Conservation (phyloP, 169 alveolate species). For the Babesia microti region DNA sequence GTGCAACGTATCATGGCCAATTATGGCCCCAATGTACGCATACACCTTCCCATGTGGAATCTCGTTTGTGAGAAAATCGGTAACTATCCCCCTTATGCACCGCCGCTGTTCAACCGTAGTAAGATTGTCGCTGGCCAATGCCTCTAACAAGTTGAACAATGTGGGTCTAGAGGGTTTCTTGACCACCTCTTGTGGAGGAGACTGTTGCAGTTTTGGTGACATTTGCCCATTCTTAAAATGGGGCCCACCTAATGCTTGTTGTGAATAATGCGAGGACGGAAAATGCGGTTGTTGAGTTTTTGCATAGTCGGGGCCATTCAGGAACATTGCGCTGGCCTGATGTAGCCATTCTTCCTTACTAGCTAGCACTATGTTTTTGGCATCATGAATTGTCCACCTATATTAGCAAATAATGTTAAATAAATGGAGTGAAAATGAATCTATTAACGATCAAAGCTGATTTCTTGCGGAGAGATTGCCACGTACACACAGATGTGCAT, state of each 20-base stretch:
- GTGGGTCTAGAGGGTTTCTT: too few relatives aligned
- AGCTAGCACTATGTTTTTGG: too few relatives aligned
- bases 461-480: too few relatives aligned
- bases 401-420: too few relatives aligned
- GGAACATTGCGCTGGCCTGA: neutral
- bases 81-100: conserved; percentile 73
- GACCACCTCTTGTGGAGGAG: conserved; percentile 4
- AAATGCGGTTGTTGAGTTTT: neutral
- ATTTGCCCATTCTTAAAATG: conserved; percentile 3
- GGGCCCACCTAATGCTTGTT: neutral
- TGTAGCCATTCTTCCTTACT: too few relatives aligned
- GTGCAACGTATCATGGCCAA: conserved; percentile 73
- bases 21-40: conserved; percentile 75
- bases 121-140: conserved; percentile 67
- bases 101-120: conserved; percentile 82
- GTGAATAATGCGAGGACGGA: neutral
- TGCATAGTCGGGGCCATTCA: conserved; percentile 1
- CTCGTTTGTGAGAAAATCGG: conserved; percentile 72
- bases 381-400: too few relatives aligned
- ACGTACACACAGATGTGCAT: too few relatives aligned
- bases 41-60: conserved; percentile 74
- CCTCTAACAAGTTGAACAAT: conserved; percentile 68
- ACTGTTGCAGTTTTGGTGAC: conserved; percentile 6
- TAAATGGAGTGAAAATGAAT: too few relatives aligned
- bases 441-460: too few relatives aligned